Percentiles rank a stretch among this genome's conserved stretches.
Evolutionary conservation across 2,329 filamentous ascomycete genomes (phyloP).

Genomic region (Epichloe hybrida): DNA sequence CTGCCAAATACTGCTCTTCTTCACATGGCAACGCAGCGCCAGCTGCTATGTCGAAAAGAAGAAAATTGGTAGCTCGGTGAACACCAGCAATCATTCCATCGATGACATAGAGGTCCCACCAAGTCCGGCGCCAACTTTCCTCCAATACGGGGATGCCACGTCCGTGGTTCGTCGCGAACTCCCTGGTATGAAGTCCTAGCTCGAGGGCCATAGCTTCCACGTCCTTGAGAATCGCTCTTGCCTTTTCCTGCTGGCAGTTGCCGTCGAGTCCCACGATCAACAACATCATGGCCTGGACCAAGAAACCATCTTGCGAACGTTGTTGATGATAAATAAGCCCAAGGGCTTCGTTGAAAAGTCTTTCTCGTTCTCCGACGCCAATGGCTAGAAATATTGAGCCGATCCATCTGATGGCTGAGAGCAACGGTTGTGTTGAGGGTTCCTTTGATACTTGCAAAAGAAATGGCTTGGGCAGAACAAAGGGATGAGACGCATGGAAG

Average conservation of each 20-base stretch:
- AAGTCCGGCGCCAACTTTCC: conserved; percentile 77
- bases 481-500: conserved; percentile 45
- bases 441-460: conserved; percentile 36
- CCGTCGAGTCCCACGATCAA: conserved; percentile 69
- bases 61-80: conserved; percentile 56
- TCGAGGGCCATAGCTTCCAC: conserved; percentile 62
- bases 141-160: conserved; percentile 54
- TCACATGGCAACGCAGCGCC: conserved; percentile 71
- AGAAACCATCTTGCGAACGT: conserved; percentile 41
- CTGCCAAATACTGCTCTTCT: conserved; percentile 54
- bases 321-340: conserved; percentile 33
- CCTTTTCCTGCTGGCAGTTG: conserved; percentile 55
- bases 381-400: conserved; percentile 42
- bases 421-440: conserved; percentile 31
- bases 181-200: conserved; percentile 58
- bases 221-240: conserved; percentile 50
- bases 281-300: conserved; percentile 66
- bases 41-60: conserved; percentile 51
- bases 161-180: conserved; percentile 52
- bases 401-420: conserved; percentile 42
- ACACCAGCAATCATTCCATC: conserved; percentile 78
- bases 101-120: conserved; percentile 76
- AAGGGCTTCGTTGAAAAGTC: conserved; percentile 45
- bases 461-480: conserved; percentile 39
- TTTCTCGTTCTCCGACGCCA: conserved; percentile 26